Base-by-base conservation (phyloP, 345 rosid species). In the Zanthoxylum bungeanum region DNA sequence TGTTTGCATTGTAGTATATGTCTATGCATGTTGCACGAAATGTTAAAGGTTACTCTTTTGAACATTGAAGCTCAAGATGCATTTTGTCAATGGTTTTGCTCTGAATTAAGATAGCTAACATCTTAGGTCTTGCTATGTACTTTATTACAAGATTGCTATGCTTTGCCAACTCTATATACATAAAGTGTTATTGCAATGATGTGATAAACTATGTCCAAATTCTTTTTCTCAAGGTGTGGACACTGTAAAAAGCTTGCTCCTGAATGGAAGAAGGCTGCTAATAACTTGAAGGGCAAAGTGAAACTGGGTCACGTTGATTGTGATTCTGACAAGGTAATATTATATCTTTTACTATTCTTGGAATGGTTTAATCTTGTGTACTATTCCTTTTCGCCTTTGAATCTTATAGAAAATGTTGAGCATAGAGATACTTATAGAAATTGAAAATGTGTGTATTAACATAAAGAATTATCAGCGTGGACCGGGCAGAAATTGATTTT, bases 191-290 rank as follows among this genome's bases (percentile, higher is more conserved):
- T 66, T 31, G 8, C 25, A 49, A 40, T 61, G 52, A 36, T 31
- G 46, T 68, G 67, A 65, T 69, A 60, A 72, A 65, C 28, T 46
- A 64, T 33, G 31, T 36, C 25, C n/a, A 66, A 68, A 33, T 63
- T 68, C 24, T 44, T 50, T 49, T 72, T 71, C 76, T 64, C 27
- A 81, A 93, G 98, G 97, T 94, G 97, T 71, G 97, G 98, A 60
- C 97, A 94, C 78, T 94, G 98, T 79, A 94, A 94, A 71, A 94
- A 81, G 84, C 84, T 94, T 59, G 97, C 97, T 72, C 97, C 97
- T 59, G 98, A 94, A 80, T 94, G 98, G 98, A 94, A 90, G 84
- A 92, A 78, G 83, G 98, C 98, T 83, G 89, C 98, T 59, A 82
- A 77, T 40, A 89, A 82, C 80, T 85, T 92, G 89, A 84, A 86